A percentile compares a stretch with the other conserved stretches of the same genome.
These are phyloP conservation scores for Aquanectria penicillioides DNA, from an alignment of 2,329 filamentous ascomycete genomes.

Conservation along the genomic window DNA sequence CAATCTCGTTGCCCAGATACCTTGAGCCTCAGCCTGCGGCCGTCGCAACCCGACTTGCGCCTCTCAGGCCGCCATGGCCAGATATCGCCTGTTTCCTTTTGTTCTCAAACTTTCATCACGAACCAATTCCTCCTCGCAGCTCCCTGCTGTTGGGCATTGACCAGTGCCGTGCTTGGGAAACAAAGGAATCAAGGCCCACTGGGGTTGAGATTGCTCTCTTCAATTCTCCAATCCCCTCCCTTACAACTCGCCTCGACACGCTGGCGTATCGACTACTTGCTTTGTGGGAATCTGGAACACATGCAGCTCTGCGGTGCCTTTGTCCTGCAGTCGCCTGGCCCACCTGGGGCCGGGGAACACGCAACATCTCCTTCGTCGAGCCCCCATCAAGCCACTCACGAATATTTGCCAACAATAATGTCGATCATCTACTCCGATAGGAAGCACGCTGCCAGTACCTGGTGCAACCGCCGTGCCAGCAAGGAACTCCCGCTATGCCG, in stretches of 20 bases:
- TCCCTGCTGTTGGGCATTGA: constrained; percentile 16
- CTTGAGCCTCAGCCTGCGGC: constrained; percentile 3
- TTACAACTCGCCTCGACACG: too few species aligned
- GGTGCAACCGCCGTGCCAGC: constrained; percentile 24
- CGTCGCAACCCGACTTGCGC: constrained; percentile 29
- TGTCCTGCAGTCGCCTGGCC: constrained; percentile 15
- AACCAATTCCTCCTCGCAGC: neutral
- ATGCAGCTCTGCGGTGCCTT: constrained; percentile 5
- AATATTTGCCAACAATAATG: neutral
- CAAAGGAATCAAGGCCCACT: neutral
- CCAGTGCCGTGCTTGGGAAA: neutral
- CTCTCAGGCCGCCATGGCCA: constrained; percentile 25
- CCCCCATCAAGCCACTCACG: neutral
- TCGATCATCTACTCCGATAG: neutral
- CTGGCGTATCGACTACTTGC: neutral
- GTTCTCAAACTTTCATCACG: neutral
- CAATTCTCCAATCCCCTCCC: neutral
- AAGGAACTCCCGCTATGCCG: constrained; percentile 30
- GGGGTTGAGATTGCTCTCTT: neutral
- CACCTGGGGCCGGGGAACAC: constrained; percentile 9
- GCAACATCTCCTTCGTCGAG: neutral
- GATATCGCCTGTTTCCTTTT: neutral
- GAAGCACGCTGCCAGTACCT: constrained; percentile 21
- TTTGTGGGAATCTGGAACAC: constrained; percentile 8
- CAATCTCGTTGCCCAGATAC: constrained; percentile 21